phyloP scores from a whole-genome alignment of 176 grass and related monocot genomes.

The Cenchrus fungigraminus region DNA sequence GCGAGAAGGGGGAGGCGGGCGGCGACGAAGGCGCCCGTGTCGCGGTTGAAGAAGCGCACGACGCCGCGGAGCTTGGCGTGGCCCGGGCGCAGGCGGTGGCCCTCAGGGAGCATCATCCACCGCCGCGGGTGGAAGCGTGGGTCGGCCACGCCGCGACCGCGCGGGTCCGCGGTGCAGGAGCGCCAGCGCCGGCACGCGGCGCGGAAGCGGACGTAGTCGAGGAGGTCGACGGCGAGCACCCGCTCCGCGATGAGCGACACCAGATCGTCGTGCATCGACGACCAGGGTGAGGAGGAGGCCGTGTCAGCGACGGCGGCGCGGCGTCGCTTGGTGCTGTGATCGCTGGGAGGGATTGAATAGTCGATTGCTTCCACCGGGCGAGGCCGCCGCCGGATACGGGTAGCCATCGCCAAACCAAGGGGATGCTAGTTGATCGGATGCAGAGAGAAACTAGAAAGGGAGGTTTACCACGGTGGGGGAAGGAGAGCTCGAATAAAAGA shows the following conservation, averaged over 20 bases:
- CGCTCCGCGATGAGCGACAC: neutral
- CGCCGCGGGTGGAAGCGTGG: constrained; percentile 14
- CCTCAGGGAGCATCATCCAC: constrained; percentile 20
- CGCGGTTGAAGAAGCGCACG: neutral
- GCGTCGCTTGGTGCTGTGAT: neutral
- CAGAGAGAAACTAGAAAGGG: too few species aligned
- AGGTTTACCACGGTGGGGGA: too few species aligned
- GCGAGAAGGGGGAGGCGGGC: neutral
- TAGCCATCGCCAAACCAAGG: neutral
- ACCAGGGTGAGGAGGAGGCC: neutral
- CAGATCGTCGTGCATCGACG: neutral
- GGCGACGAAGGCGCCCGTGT: constrained; percentile 15
- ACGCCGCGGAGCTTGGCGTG: neutral
- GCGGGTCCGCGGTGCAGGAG: neutral
- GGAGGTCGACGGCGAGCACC: neutral
- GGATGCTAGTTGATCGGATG: neutral
- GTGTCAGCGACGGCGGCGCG: neutral
- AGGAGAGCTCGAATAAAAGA: too few species aligned
- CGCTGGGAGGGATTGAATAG: neutral
- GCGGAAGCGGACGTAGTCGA: constrained; percentile 12
- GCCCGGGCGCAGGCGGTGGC: neutral
- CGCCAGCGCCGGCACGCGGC: neutral
- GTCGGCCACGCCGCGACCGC: neutral
- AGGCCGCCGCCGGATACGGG: neutral
- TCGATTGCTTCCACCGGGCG: too few species aligned